Evolutionary conservation across 2,329 filamentous ascomycete genomes (phyloP), one percentile per base, ranked within the genome.

Genomic region (Plenodomus tracheiphilus): DNA sequence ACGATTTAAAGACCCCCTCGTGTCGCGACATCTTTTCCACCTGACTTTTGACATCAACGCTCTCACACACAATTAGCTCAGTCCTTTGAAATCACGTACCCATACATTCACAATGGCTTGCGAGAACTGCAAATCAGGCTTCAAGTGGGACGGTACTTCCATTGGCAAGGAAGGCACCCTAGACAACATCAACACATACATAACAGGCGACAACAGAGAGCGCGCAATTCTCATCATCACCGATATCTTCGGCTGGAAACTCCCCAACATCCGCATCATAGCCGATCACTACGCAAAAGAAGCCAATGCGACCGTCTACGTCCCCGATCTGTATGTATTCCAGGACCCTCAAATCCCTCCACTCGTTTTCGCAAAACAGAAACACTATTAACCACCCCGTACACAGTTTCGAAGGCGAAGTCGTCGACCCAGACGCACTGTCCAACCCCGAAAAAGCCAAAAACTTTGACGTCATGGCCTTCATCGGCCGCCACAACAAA

Each of bases 161-260:
- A 54, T 56, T 15, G 74, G 74, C 52, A 72, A 63, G 39, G 73
- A 73, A 53, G 63, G 69, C 46, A 66, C 57, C 4, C 56, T 77
- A 22, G 71, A 70, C 44, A 65, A 68, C 25, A 63, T 68, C 8
- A 65, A 73, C 32, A 70, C 72, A 48, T 77, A 77, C 49, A 65
- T 77, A 16, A 66, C 76, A 10, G 75, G 76, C 53, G 72, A 75
- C n/a, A 65, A 71, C 39, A 68, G 73, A 30, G 77, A 76, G 54
- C 71, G 71, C 3, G 69, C 80, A 36, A 69, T 81, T 43, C 75
- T 81, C 53, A 66, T 81, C 41, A 28, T 68, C n/a, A 61, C 68
- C 20, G 64, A 65, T 67, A 69, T 81, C 61, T 79, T 78, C 50
- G 77, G 77, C 50, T 79, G 72, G 72, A 73, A 72, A n/a, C 72